Evolutionary conservation across 176 grass and related monocot species (phyloP), one percentile per base, ranked within the genome.

Genomic region (Guadua angustifolia): DNA sequence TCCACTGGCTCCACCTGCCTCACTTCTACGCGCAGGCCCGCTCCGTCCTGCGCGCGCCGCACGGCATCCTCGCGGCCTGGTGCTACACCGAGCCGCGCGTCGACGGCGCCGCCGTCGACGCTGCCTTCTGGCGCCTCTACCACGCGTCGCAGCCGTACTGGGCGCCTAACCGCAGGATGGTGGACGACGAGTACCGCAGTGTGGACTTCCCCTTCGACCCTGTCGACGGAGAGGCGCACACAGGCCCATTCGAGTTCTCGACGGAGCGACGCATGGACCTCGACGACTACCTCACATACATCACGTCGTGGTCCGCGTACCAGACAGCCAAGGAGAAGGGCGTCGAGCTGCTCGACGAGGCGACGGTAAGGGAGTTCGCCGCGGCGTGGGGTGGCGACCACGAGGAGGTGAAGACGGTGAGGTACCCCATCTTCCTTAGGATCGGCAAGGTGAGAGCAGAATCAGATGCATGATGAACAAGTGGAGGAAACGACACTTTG

Each of bases 241-340:
- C 90, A 1, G 90, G 92, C 11, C 90, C 92, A 1, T 88, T 98
- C 26, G 88, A 98, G 88, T 98, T 94, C 89, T 33, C 76, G 71
- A 79, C 88, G 16, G 60, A 91, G 62, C 81, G 63, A 0, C 6
- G 22, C 18, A 98, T 98, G 92, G 79, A 94, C 57, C 60, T 98
- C 1, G 75, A 82, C 18, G 73, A 58, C 25, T 95, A 87, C 73
- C 82, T 95, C 59, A 88, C 78, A 5, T 98, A 98, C 75, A 86
- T 98, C 89, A 88, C 75, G 24, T 98, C 95, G 0, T 98, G 95
- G 95, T 98, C 92, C 5, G 87, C 95, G 25, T 98, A 95, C 88
- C 91, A 95, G 79, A 98, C 92, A 35, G 92, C 95, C 15, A 91
- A 91, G 72, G 92, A 95, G 26, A 78, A 88, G 32, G 91, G 82